Percentiles rank a stretch among this genome's conserved stretches.
Conservation (phyloP, 225 moss, liverwort and hornwort genomes). For the Climacium dendroides region DNA sequence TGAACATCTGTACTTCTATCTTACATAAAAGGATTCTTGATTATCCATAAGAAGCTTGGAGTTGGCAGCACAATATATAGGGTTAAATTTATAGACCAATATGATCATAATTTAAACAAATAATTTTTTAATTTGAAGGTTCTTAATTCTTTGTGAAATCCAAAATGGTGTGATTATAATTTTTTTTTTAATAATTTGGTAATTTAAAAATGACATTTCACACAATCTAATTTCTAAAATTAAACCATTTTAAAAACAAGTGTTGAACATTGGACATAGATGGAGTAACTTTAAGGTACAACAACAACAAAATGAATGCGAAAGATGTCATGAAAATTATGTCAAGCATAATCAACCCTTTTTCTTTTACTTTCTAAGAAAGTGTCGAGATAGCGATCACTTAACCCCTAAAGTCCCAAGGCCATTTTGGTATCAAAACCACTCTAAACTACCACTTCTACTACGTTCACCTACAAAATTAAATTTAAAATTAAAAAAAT, state of each 20-base stretch:
- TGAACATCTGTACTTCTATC: accelerated
- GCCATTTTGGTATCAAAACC: too few species aligned
- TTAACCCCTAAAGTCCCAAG: too few species aligned
- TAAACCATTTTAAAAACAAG: neutral
- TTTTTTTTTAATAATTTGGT: too few species aligned
- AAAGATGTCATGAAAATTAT: too few species aligned
- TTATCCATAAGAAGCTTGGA: accelerated
- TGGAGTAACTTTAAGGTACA: too few species aligned
- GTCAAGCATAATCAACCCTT: too few species aligned
- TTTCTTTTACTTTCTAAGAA: too few species aligned
- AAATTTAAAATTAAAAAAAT: too few species aligned
- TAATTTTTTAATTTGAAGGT: neutral
- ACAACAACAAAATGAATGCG: too few species aligned
- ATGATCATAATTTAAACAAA: neutral
- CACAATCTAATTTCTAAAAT: neutral
- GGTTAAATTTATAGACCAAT: neutral
- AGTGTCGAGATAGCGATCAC: too few species aligned
- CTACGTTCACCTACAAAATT: too few species aligned
- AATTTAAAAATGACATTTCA: neutral
- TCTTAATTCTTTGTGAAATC: neutral
- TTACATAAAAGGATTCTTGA: accelerated
- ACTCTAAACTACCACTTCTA: too few species aligned
- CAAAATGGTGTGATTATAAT: neutral
- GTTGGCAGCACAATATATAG: accelerated
- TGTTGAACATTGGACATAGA: neutral